Evolutionary conservation across 1,284 basidiomycete genomes (phyloP), one percentile per base, ranked within the genome.

Genomic region (Cutaneotrichosporon cyanovorans): DNA sequence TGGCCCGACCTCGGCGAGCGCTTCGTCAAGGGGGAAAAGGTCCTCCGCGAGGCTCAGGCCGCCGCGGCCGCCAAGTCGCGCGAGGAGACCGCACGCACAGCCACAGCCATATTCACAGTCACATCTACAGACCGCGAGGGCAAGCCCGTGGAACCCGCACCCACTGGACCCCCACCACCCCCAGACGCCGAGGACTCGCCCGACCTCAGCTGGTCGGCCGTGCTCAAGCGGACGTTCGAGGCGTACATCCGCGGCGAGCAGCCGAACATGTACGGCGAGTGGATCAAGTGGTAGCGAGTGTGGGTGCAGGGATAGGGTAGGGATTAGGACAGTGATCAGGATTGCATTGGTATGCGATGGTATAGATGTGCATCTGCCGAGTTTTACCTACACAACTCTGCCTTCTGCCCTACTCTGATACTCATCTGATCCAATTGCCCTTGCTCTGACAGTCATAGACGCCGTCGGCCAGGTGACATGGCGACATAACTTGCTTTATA

Each of bases 211-310:
- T 95, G 90, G 90, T 78, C 84, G 20, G 84, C 88, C 7, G 87
- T 92, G 28, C 68, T 93, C 53, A 95, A 95, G 74, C 77, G 90
- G 61, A 90, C 87, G 37, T 93, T 92, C 62, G 90, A 95, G 73
- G 78, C 81, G 23, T 93, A 86, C 69, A 64, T 93, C 47, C 79
- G 90, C 37, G 86, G 84, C 16, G 90, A 93, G 72, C 73, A 77
- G 53, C 87, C 89, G 14, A 92, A 90, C 68, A 85, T 90, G 84
- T 93, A 91, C 61, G 88, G 87, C 44, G 87, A 91, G 70, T 88
- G 83, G 72, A 56, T 75, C 40, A 54, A 66, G 40, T 74, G 74
- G 73, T 56, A 56, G 75, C 40, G 53, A 66, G 40, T 74, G 74
- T 73, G 55, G 25, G 12, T 28, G 25, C 25, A 12, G 25, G 25